Base-by-base conservation (phyloP, 1,284 basidiomycete genomes). In the Schizopora paradoxa region DNA sequence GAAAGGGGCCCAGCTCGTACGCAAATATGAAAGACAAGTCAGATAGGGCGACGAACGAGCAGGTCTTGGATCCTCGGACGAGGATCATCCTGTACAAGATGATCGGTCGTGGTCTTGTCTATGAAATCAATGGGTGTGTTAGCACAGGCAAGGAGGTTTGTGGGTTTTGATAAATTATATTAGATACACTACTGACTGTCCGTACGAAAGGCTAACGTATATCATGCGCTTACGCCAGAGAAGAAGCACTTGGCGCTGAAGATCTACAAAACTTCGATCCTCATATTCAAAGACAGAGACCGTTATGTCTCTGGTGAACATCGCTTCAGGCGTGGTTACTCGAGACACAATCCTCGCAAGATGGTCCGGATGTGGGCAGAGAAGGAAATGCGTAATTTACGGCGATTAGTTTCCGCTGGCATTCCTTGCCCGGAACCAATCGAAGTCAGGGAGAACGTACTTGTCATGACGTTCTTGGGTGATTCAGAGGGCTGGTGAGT, bases 281-380 rank as follows among this genome's bases (percentile, higher is more conserved):
- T 99, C 6, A 77, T 94, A 6, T 99, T 99, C 74, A 96, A 97
- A 64, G 91, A 98, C 58, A 82, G 96, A 8, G 92, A 96, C 61
- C 86, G 89, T 48, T 98, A 98, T 64, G 93, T 98, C 26, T 79
- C 82, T 0, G 85, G 86, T 39, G 96, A 99, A 62, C 87, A 89
- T 60, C 84, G 96, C 6, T 99, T 99, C 69, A 77, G 91, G 29
- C 79, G 87, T 52, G 95, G 95, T 5, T 99, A 99, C 64, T 85
- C 85, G 54, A 83, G 86, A 41, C 82, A 81, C 54, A 99, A 99
- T 61, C 95, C 96, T 6, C 81, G 96, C 31, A 99, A 99, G 68
- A 99, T 99, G 95, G 95, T 99, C 13, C 79, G 91, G 8, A 69
- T 99, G 5, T 99, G 96, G 96, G 96, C 96, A 0, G 96, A 99